These are phyloP conservation scores for Hypoxylon subgilvum DNA, from an alignment of 495 filamentous ascomycete genomes.

Conservation along the genomic window DNA sequence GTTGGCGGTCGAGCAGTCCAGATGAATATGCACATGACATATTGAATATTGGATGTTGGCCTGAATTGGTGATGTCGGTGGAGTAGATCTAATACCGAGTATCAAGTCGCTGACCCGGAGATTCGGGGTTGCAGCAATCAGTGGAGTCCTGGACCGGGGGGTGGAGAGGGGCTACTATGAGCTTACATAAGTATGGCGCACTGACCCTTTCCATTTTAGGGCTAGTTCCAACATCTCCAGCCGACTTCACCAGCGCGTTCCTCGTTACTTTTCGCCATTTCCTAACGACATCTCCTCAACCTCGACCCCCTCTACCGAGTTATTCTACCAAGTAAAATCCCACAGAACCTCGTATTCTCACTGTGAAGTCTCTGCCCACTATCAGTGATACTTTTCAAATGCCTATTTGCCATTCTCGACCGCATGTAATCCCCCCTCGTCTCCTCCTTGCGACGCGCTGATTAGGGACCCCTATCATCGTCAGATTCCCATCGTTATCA, in stretches of 20 bases:
- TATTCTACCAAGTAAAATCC: slow-evolving; percentile 5
- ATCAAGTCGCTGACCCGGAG: slow-evolving; percentile 29
- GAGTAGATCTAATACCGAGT: slow-evolving; percentile 18
- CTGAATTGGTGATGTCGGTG: slow-evolving; percentile 18
- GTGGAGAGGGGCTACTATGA: slow-evolving; percentile 28
- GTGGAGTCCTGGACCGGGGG: slow-evolving; percentile 30
- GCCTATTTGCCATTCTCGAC: slow-evolving; percentile 39
- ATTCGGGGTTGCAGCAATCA: slow-evolving; percentile 18
- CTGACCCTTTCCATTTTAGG: slow-evolving; percentile 35
- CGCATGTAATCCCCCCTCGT: slow-evolving; percentile 41
- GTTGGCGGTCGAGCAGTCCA: not conserved
- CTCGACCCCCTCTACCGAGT: slow-evolving; percentile 1
- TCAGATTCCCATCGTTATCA: slow-evolving; percentile 31
- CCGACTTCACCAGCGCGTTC: slow-evolving; percentile 40
- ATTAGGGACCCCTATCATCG: slow-evolving; percentile 38
- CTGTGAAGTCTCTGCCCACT: not conserved
- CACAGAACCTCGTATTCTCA: not conserved
- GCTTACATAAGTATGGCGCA: slow-evolving; percentile 39
- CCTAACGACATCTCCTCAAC: slow-evolving; percentile 33
- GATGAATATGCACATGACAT: slow-evolving; percentile 11
- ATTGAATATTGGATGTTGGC: slow-evolving; percentile 4
- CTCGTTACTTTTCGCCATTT: slow-evolving; percentile 36
- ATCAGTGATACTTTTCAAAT: slow-evolving; percentile 36
- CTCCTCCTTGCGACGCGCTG: slow-evolving; percentile 45
- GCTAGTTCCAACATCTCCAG: slow-evolving; percentile 37